Evolutionary conservation across 2,329 filamentous ascomycete species (phyloP).

Genomic region (Botrytis byssoidea): DNA sequence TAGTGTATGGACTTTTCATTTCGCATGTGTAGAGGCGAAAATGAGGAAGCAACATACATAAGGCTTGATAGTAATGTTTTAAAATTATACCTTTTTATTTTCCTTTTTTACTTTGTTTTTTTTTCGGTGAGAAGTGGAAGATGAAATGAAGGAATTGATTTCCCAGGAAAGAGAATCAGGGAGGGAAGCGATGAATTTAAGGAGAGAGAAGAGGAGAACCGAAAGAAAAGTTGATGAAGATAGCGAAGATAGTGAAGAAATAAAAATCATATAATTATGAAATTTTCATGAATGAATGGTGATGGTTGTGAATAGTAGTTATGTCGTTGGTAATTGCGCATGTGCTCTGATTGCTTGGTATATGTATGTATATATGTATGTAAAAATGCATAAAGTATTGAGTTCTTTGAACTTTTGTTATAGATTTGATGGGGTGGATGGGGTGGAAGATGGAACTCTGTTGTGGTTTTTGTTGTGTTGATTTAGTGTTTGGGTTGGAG

Average conservation of each 20-base stretch:
- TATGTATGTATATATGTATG: too few relatives aligned
- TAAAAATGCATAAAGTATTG: too few relatives aligned
- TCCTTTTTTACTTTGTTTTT: neutral
- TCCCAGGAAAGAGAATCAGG: neutral
- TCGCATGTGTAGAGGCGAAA: neutral
- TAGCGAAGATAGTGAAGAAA: neutral
- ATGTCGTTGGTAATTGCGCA: fast-evolving
- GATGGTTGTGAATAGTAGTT: neutral
- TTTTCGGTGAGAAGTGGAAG: neutral
- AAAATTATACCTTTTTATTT: neutral
- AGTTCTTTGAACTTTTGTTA: too few relatives aligned
- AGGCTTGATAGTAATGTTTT: constrained; percentile 9
- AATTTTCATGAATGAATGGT: neutral
- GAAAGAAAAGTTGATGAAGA: neutral
- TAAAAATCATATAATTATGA: neutral
- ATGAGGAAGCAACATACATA: neutral
- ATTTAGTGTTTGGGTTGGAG: too few relatives aligned
- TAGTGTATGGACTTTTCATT: constrained; percentile 7
- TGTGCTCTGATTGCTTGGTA: too few relatives aligned
- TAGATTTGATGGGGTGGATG: too few relatives aligned
- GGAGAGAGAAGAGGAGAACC: neutral
- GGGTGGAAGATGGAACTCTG: too few relatives aligned
- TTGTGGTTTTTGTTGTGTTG: too few relatives aligned
- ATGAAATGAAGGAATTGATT: neutral
- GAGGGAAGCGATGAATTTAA: neutral